Evolutionary conservation across 2,329 filamentous ascomycete genomes (phyloP), one percentile per base, ranked within the genome.

Genomic region (Myriosclerotinia curreyana): DNA sequence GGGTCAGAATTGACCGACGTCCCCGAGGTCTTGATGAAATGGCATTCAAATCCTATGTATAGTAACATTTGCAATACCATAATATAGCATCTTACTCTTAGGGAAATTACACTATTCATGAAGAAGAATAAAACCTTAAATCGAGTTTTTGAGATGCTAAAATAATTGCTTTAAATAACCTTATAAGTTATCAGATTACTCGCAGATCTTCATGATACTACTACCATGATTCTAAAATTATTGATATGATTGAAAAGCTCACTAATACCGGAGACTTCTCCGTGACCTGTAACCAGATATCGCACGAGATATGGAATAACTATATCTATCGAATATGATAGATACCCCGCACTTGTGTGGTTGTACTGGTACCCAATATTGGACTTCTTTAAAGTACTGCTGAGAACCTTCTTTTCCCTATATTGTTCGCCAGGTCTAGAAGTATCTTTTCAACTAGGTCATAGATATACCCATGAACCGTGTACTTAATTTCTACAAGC

Each of bases 301-400:
- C n/a, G 25, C 60, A 55, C 50, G 17, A 46, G 31, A 38, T 15
- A 44, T 25, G 42, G n/a, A 51, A 46, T n/a, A 15, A 28, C 6
- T 53, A 42, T 14, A 17, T 60, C 20, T 54, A 61, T 61, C 49
- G 31, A 34, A 55, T 48, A 44, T 40, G 40, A 44, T 40, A 55
- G 40, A 44, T 40, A 55, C 40, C 60, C 60, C 60, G 50, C 55
- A 48, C 40, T 46, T 20, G 31, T 46, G 40, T 56, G 49, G 25
- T 54, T 31, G 40, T 56, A 40, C 55, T 46, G 40, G 11, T 38
- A 55, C 50, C 31, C 60, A 36, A 62, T 36, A 36, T 54, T 48
- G 5, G 50, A 56, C 38, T 12, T 38, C 50, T 48, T 31, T 49
- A 50, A 31, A 55, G 22, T n/a, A 12, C 22, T 38, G 40, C 42